Evolutionary conservation across 2,329 filamentous ascomycete genomes (phyloP).

Genomic region (Plectosphaerella sp.): DNA sequence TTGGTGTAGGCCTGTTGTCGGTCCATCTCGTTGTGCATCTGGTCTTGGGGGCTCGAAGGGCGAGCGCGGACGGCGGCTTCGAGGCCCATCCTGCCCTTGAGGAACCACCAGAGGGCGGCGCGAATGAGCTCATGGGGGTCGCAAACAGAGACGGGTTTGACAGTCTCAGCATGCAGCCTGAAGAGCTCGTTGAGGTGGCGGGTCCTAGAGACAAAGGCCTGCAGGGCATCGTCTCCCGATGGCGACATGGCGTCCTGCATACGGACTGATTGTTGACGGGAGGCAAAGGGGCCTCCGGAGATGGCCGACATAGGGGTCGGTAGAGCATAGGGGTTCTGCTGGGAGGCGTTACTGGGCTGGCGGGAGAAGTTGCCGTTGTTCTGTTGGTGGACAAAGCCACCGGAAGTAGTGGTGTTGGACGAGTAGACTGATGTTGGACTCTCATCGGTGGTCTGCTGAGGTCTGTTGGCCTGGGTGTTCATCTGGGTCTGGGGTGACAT

Average conservation of each 20-base stretch:
- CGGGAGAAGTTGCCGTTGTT: constrained; percentile 8
- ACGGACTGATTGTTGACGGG: constrained; percentile 29
- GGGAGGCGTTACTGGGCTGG: constrained; percentile 9
- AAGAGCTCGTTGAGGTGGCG: constrained; percentile 74
- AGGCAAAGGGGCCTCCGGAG: constrained; percentile 5
- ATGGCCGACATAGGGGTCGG: constrained; percentile 4
- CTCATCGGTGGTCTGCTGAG: constrained; percentile 25
- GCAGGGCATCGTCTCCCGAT: constrained; percentile 61
- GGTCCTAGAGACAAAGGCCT: constrained; percentile 66
- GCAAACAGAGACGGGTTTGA: constrained; percentile 60
- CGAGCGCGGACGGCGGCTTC: constrained; percentile 67
- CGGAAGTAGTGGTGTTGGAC: constrained; percentile 1
- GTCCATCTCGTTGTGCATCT: constrained; percentile 49
- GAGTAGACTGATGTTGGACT: constrained; percentile 31
- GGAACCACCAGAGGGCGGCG: constrained; percentile 83
- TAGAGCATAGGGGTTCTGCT: background rate
- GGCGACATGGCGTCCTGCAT: constrained; percentile 37
- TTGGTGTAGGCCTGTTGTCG: constrained; percentile 79
- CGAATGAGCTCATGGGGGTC: constrained; percentile 65
- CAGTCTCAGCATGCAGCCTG: constrained; percentile 69
- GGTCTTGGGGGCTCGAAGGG: constrained; percentile 46
- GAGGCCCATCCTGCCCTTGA: constrained; percentile 72
- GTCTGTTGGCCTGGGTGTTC: constrained; percentile 9
- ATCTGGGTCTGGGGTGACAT: constrained; percentile 16
- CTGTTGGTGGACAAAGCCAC: constrained; percentile 6